A percentile compares a stretch with the other conserved stretches of the same genome.
Conservation (phyloP, 2,329 filamentous ascomycete genomes). For the Aspergillus unguis region DNA sequence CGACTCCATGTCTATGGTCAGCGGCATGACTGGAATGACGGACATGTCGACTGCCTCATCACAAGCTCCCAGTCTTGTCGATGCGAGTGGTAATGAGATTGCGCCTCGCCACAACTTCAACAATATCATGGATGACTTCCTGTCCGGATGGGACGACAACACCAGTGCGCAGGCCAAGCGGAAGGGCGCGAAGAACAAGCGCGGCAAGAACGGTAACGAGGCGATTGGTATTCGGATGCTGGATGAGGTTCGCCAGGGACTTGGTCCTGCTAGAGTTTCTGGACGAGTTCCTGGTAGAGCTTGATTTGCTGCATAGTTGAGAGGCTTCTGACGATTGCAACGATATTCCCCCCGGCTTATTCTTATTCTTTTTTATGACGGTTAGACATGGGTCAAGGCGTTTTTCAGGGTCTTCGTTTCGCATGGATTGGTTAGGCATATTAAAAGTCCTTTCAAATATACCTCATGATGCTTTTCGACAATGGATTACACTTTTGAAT, state of each 20-base stretch:
- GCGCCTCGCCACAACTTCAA: constrained; percentile 77
- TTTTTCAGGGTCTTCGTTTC: constrained; percentile 7
- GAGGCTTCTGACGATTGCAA: constrained; percentile 14
- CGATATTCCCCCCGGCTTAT: constrained; percentile 13
- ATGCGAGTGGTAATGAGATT: constrained; percentile 41
- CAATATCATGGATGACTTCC: constrained; percentile 87
- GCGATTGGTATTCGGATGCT: constrained; percentile 82
- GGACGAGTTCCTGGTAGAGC: constrained; percentile 30
- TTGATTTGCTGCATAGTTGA: constrained; percentile 14
- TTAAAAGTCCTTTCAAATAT: constrained; percentile 6
- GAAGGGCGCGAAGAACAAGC: constrained; percentile 50
- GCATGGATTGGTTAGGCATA: constrained; percentile 8
- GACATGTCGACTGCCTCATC: constrained; percentile 51
- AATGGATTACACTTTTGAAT: neutral
- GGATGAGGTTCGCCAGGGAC: constrained; percentile 77
- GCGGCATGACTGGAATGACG: constrained; percentile 57
- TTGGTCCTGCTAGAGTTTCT: constrained; percentile 70
- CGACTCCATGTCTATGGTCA: constrained; percentile 50
- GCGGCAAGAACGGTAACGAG: constrained; percentile 74
- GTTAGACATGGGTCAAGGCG: constrained; percentile 10
- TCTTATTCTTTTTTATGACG: constrained; percentile 13
- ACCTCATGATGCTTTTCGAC: neutral
- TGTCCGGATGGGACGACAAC: constrained; percentile 58
- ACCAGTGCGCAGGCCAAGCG: constrained; percentile 41
- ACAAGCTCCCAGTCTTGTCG: constrained; percentile 56